Evolutionary conservation across 495 filamentous ascomycete species (phyloP), one percentile per base, ranked within the genome.

Genomic region (Choiromyces venosus): DNA sequence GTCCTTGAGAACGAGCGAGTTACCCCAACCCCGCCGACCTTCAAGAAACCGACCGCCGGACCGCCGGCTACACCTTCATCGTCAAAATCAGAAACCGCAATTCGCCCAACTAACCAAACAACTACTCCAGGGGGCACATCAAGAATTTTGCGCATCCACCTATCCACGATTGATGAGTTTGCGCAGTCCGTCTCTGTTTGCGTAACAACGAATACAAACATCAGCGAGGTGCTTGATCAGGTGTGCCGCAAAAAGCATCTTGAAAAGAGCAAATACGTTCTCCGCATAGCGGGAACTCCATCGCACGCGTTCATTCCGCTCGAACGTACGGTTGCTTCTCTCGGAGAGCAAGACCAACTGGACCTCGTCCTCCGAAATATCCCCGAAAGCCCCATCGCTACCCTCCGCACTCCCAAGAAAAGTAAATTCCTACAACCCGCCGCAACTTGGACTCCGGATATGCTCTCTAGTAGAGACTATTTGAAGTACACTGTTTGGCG

Each of bases 171-270:
- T 16, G 87, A 90, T 71, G 88, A 86, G 52, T 87, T 86, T 36
- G 85, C 86, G 0, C 87, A 88, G 73, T 83, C 83, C 12, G 88
- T 91, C 65, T 91, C 91, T 1, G 84, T 97, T 19, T 91, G 93
- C 78, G 92, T 94, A 33, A 94, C 92, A 5, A 94, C 93, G 3
- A 95, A 97, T 79, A 97, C 92, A 46, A 98, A 96, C 80, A 89
- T 99, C 37, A 93, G 93, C 19, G 95, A 99, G 82, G 89, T 98
- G 37, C 87, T 97, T 61, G 94, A 97, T 76, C 87, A 88, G n/a
- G 91, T 94, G 3, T 98, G 95, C 81, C 90, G 92, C 71, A 91
- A 93, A 79, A 90, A 96, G 81, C 89, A 93, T 25, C 85, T 98
- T 10, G 95, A 98, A 81, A 96, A 95, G 84, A 91, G 87, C 0